Evolutionary conservation across 2,329 filamentous ascomycete genomes (phyloP).

Genomic region (Exserohilum rostratum): DNA sequence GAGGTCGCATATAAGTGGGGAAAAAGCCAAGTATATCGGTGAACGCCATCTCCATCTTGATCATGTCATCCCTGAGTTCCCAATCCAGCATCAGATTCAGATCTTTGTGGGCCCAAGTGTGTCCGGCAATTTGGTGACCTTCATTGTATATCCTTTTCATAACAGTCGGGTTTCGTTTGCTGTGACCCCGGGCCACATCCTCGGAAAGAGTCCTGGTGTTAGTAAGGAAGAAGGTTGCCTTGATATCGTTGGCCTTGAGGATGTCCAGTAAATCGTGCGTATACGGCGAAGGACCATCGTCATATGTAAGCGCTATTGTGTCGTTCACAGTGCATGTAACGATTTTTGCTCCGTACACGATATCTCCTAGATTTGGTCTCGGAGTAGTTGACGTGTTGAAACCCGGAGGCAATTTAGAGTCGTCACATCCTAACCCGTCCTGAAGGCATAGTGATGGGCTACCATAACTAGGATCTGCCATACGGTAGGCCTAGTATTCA

Average conservation of each 20-base stretch:
- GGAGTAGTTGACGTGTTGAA: not conserved
- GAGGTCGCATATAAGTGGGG: constrained; percentile 60
- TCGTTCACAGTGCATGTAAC: constrained; percentile 34
- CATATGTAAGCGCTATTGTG: constrained; percentile 60
- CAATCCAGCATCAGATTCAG: not conserved
- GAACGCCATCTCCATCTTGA: constrained; percentile 58
- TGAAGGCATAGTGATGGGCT: not conserved
- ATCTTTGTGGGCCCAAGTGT: constrained; percentile 51
- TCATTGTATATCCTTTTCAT: constrained; percentile 55
- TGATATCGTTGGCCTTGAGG: constrained; percentile 56
- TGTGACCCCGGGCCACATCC: constrained; percentile 53
- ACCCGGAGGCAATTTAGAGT: not conserved
- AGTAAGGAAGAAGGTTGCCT: constrained; percentile 47
- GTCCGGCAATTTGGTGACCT: constrained; percentile 62
- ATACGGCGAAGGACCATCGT: constrained; percentile 60
- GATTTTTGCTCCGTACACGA: not conserved
- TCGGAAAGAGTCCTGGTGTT: constrained; percentile 57
- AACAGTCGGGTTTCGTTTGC: constrained; percentile 44
- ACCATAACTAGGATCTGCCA: not conserved
- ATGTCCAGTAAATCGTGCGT: constrained; percentile 59
- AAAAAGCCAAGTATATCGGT: constrained; percentile 54
- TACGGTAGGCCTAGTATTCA: not conserved
- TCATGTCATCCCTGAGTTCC: constrained; percentile 52
- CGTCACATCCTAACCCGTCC: constrained; percentile 4
- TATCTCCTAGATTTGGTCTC: not conserved